A percentile compares a stretch with the other conserved stretches of the same genome.
Evolutionary conservation across 176 grass and related monocot species (phyloP).

Genomic region (Eragrostis curvula): DNA sequence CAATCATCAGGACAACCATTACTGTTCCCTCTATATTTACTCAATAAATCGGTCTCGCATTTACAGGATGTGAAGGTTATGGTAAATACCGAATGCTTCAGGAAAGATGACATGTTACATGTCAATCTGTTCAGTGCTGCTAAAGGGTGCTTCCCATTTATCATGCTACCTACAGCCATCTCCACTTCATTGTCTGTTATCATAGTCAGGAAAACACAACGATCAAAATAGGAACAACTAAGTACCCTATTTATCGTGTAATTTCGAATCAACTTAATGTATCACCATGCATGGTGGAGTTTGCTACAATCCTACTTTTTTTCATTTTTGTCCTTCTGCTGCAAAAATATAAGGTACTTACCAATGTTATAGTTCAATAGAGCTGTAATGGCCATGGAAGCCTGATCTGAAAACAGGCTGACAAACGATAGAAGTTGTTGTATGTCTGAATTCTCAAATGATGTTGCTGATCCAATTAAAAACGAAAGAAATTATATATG

Average conservation of each 20-base stretch:
- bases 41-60: neutral
- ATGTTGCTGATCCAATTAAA: constrained; percentile 52
- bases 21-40: neutral
- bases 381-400: constrained; percentile 52
- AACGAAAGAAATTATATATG: constrained; percentile 8
- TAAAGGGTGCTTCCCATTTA: constrained; percentile 54
- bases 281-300: neutral
- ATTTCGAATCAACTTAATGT: neutral
- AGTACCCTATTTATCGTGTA: neutral
- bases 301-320: neutral
- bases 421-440: constrained; percentile 51
- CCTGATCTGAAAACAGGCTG: constrained; percentile 37
- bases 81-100: constrained; percentile 45
- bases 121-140: constrained; percentile 52
- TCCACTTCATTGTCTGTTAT: constrained; percentile 57
- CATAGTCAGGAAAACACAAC: constrained; percentile 33
- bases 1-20: neutral
- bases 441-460: constrained; percentile 64
- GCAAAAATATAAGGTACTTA: constrained; percentile 28
- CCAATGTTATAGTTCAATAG: constrained; percentile 66
- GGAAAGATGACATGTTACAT: constrained; percentile 46
- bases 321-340: neutral
- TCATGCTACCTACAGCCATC: constrained; percentile 46
- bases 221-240: neutral
- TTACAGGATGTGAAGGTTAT: neutral